Evolutionary conservation across 1,284 basidiomycete species (phyloP).

Genomic region (Pseudozyma flocculosa): DNA sequence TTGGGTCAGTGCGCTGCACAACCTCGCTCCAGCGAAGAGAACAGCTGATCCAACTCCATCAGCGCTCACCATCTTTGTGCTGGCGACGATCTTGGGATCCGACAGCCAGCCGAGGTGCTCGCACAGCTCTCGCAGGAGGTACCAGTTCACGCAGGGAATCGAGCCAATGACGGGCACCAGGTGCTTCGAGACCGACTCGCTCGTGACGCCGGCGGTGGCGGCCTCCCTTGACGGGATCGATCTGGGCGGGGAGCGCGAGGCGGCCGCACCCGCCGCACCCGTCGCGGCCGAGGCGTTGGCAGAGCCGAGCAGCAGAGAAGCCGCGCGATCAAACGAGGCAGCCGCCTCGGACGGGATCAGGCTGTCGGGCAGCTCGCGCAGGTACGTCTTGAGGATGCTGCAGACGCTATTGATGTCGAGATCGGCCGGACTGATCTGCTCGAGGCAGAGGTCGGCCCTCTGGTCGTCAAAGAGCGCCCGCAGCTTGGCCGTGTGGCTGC

Average conservation of each 20-base stretch:
- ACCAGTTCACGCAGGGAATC: conserved; percentile 47
- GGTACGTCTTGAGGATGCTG: conserved; percentile 52
- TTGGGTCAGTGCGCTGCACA: no score
- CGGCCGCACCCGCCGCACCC: no score
- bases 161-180: neutral
- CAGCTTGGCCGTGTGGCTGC: conserved; percentile 49
- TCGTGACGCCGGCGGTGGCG: neutral
- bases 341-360: conserved; percentile 24
- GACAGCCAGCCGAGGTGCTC: conserved; percentile 39
- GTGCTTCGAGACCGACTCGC: neutral
- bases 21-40: neutral
- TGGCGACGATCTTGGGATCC: conserved; percentile 18
- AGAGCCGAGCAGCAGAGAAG: conserved; percentile 6
- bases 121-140: conserved; percentile 49
- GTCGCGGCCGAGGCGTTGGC: no score
- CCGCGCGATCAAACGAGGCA: conserved; percentile 20
- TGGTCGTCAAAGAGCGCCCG: conserved; percentile 36
- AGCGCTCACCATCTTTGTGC: conserved; percentile 52
- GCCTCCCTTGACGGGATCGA: neutral
- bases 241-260: no score
- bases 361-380: conserved; percentile 48
- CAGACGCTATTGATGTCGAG: conserved; percentile 55
- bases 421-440: conserved; percentile 48
- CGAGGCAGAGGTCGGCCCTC: conserved; percentile 35
- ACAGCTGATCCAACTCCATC: neutral